Evolutionary conservation across 164 flowering plant genomes (phyloP), one percentile per base, ranked within the genome.

Genomic region (Vitis vinifera): DNA sequence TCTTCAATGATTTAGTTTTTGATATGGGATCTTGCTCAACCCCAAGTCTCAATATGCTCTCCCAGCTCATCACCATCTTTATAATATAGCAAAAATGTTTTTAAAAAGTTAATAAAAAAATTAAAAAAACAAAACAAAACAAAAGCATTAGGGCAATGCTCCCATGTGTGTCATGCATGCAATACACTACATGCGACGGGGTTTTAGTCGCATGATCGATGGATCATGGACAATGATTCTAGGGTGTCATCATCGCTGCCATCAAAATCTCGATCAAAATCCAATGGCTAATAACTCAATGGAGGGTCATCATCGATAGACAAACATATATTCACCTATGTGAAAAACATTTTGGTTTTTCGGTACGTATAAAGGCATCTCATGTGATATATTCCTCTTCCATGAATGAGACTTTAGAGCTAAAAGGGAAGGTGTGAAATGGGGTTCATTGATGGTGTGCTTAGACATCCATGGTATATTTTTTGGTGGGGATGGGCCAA

Each of bases 1-100:
- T 83, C 77, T 58, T 70, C 77, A 77, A 67, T 76, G 57, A 75
- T 77, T 71, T 73, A 50, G 63, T 23, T 71, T 67, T 76, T 67
- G 64, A 75, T 70, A 81, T 58, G 74, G 75, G 73, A 66, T 71
- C 75, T 70, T 66, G 74, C 68, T 77, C 72, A 44, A 69, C 78
- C 71, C 74, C 55, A 29, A 60, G 66, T 64, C 67, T 71, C 71
- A 67, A 70, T 80, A 65, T 74, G 71, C 80, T 74, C 64, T 30
- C 67, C 66, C 83, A 80, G 78, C 80, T 77, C 78, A 74, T 67
- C 68, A 14, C 7, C 4, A 10, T 19, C 72, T n/a, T 60, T 66
- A 68, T 52, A 76, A 77, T 75, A 13, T 27, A 15, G 8, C 9
- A 31, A 55, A 23, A 14, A 55, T 55, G 6, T 61, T 16, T 15